Base-by-base conservation (phyloP, 1,284 basidiomycete genomes). In the Vanrija sp. region DNA sequence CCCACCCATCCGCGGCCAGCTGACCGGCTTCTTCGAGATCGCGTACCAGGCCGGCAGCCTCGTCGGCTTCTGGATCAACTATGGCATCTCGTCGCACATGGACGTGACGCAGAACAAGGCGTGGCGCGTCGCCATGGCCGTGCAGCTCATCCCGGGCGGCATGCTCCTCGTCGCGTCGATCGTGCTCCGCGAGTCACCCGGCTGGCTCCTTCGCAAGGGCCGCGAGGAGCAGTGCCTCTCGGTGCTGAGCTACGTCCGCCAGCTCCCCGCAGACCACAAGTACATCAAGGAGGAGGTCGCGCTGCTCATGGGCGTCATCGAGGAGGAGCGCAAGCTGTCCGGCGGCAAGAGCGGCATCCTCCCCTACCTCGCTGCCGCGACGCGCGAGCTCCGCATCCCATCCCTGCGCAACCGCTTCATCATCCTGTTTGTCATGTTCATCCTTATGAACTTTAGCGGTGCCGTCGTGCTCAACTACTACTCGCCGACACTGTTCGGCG, bases 81-180 rank as follows among this genome's bases (percentile, higher is more conserved):
- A 80, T 62, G 80, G 80, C 25, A 76, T 80, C 28, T 79, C 80
- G 48, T 71, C 68, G 21, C 78, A 49, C 46, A 29, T 28, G 3
- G 62, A 74, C 38, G 49, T 71, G 23, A 67, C 70, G 23, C 68
- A 67, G 7, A 16, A 45, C 19, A 46, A 28, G 12, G 46, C 65
- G 2, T 83, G 79, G 79, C 62, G 78, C 9, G 78, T 82, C 55
- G 80, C 81, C 3, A 78, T 82, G 55, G 79, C 79, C 2, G 71
- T 83, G 15, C 82, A 83, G 60, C 73, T 83, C 46, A 76, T 82
- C 65, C 82, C 82, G 5, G 81, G 78, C 19, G 40, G 79, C 3
- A 43, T 81, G 6, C 70, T 81, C 43, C 65, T 76, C 49, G 52
- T 80, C 44, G 78, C 75, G 16, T 65, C 73, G 3, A 66, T 79